Evolutionary conservation across 768 basidiomycete species (phyloP), one percentile per base, ranked within the genome.

Genomic region (Boletus rex-veris): DNA sequence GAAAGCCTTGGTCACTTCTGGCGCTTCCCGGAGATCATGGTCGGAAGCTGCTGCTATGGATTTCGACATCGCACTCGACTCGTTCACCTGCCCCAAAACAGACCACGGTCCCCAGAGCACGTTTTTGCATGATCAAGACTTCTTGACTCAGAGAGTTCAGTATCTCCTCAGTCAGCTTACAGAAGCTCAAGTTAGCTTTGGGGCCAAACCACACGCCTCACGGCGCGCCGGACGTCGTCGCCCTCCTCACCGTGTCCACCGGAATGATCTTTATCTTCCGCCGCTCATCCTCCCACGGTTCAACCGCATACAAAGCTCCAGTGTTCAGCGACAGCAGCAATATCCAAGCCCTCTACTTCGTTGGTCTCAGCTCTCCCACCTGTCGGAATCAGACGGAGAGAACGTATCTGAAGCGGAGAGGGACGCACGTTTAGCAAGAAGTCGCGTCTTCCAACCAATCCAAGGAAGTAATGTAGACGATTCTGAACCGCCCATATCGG

Each of bases 111-210:
- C 68, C 4, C 95, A 97, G 67, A 70, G 77, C 12, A 72, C 76
- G 12, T 97, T 91, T 64, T 67, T 97, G 24, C 71, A 73, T 15
- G 75, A 75, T 47, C 90, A 97, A 67, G 95, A 97, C 66, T 65
- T 63, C 24, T 64, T 76, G 21, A 93, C 92, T 3, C 79, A 79
- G 24, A 78, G 94, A 58, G 82, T 81, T 12, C 71, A 74, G 55
- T 73, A 71, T 53, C 70, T 92, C 56, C 80, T 88, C 26, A 61
- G 66, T 52, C 70, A 70, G 53, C 47, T 66, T 37, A 44, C 56
- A 52, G 57, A 57, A 50, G 58, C 55, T 35, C 64, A 45, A 19
- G 43, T 24, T 11, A 45, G 50, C n/a, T 61, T 58, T 39, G 9
- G 16, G 14, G 38, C 18, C 18, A 26, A 45, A 21, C 16, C 42